Evolutionary conservation across 768 basidiomycete species (phyloP), one percentile per base, ranked within the genome.

Genomic region (Boletellus sp.): DNA sequence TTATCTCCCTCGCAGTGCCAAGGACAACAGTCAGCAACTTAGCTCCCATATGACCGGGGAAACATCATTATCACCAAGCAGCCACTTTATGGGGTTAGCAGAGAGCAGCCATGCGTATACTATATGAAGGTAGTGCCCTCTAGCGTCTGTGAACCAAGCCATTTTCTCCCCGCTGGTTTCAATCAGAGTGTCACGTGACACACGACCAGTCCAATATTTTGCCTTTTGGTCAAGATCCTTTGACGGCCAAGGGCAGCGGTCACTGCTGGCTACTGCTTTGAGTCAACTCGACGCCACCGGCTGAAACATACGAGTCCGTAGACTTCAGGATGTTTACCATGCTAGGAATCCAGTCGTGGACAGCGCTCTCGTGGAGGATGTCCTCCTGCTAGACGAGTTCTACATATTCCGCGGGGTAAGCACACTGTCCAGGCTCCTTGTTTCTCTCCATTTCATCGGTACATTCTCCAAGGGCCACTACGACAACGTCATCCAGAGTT

Each of bases 401-500:
- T 91, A 91, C 59, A 73, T 81, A 48, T 90, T 90, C 57, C 76
- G 85, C 56, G 74, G 84, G 75, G 88, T 82, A 58, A 53, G 66
- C 43, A 46, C 44, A 44, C 48, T 36, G 10, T 40, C 28, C 20
- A 11, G 37, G 16, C 12, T 20, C 22, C 20, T 48, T 13, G 24
- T 8, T 48, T 59, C 45, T 36, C 38, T 20, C 40, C 36, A 6
- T 44, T 51, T 43, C 54, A 37, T 24, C 17, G 13, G 6, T 23
- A 6, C 20, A 4, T 50, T 51, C 54, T 24, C 12, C 24, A 59
- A 94, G 91, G 90, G 90, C 19, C 93, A 95, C 65, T 94, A 81
- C 56, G 93, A 94, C 63, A 85, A 87, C 16, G 93, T 95, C 24
- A 94, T 94, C 51, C 80, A 77, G 51, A 65, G 80, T 52, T 95